Base-by-base conservation (phyloP, 2,329 filamentous ascomycete species). In the Triangularia setosa region DNA sequence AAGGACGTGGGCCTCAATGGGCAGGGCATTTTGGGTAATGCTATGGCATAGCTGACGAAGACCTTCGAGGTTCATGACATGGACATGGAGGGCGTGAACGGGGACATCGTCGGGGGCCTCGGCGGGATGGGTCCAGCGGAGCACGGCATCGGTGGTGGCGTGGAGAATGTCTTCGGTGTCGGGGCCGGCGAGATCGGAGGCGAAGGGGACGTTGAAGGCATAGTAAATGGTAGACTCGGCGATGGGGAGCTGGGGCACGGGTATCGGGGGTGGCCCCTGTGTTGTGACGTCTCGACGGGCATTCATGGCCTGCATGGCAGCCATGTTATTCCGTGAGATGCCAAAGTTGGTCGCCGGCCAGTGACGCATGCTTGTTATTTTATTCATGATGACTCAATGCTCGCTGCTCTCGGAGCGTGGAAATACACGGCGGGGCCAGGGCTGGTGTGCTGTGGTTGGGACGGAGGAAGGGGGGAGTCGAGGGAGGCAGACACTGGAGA, bases 181-280 rank as follows among this genome's bases (percentile, higher is more conserved):
- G 68, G 95, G 95, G 33, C 95, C 95, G 68, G 91, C 87, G 67
- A 99, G 87, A 73, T 94, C 94, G 69, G 92, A 96, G 71, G 93
- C 89, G 79, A 98, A 97, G 66, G 95, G 95, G 58, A 99, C 90
- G 76, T 97, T 98, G 87, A 99, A 98, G 69, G 92, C 94, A 76
- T 97, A 90, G 78, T 96, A 92, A 78, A 98, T 91, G 69, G 87
- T 88, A 60, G 89, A 83, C 75, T 94, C 90, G 74, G 89, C 84
- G 68, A 89, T 83, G 69, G 90, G 88, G 40, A 60, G 24, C 58
- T 40, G 25, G 64, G 90, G 87, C 69, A 90, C 88, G 72, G 88
- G 83, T 74, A 87, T 80, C 68, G 86, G 81, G 64, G 85, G 79
- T 65, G 79, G 79, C 60, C 83, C 78, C 64, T 81, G 80, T 63